Conservation (phyloP, 2,329 filamentous ascomycete species). For the Lasiodiplodia sp. region DNA sequence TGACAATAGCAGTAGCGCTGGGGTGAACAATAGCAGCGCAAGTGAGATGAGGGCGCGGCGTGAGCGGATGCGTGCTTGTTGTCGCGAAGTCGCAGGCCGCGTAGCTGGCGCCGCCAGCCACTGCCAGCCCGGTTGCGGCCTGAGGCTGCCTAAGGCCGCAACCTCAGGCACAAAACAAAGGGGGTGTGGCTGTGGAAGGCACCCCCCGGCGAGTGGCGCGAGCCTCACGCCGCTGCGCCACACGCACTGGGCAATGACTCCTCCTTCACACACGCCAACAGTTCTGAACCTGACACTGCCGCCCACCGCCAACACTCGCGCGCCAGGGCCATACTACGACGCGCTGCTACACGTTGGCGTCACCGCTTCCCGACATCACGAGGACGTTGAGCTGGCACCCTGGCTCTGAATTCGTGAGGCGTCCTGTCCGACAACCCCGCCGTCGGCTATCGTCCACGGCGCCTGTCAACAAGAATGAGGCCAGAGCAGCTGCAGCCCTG, state of each 20-base stretch:
- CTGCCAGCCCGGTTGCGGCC: not conserved
- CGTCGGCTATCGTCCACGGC: conserved; percentile 19
- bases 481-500: conserved; percentile 27
- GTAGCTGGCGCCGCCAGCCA: not conserved
- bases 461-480: conserved; percentile 15
- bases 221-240: not conserved
- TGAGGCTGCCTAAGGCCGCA: conserved; percentile 4
- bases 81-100: conserved; percentile 15
- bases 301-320: conserved; percentile 13
- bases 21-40: conserved; percentile 2
- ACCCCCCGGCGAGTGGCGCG: not conserved
- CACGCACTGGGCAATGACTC: conserved; percentile 1
- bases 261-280: not conserved
- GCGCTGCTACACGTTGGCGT: conserved; percentile 18
- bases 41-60: conserved; percentile 13
- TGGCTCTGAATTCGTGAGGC: conserved; percentile 13
- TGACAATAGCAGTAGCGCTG: conserved; percentile 13
- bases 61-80: conserved; percentile 13
- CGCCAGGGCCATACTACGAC: conserved; percentile 22
- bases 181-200: not conserved
- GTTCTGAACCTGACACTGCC: conserved; percentile 5
- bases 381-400: conserved; percentile 20
- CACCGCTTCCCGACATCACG: conserved; percentile 22
- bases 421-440: conserved; percentile 21
- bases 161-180: not conserved